Percentiles rank a stretch among this genome's conserved stretches.
phyloP scores from a whole-genome alignment of 345 rosid species.

The Eucalyptus tenuipes region DNA sequence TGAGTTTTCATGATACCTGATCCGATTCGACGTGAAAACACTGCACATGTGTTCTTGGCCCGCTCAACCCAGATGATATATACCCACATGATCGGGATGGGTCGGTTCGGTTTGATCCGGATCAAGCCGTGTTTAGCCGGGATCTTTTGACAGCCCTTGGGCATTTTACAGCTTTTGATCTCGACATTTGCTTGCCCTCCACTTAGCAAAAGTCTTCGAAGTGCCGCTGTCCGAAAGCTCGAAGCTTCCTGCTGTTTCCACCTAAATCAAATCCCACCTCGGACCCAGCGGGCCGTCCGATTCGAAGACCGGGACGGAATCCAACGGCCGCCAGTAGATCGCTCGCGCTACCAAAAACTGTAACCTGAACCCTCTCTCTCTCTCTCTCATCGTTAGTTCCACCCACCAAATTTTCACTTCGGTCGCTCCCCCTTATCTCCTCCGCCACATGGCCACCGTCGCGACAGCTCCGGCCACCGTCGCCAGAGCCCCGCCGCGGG shows the following conservation, averaged over 20 bases:
- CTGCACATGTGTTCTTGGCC: not conserved
- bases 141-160: not conserved
- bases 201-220: not conserved
- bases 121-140: not conserved
- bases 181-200: not conserved
- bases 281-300: not conserved
- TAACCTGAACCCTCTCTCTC: not conserved
- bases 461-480: slow-evolving; percentile 45
- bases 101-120: not conserved
- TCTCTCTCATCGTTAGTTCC: not conserved
- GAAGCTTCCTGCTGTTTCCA: not conserved
- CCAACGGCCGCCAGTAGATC: not conserved
- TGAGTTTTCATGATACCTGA: too few relatives aligned
- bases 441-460: slow-evolving; percentile 50
- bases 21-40: too few relatives aligned
- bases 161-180: not conserved
- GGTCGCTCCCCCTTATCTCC: not conserved
- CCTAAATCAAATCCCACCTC: not conserved
- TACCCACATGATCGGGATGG: not conserved
- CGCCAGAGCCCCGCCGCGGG: slow-evolving; percentile 14
- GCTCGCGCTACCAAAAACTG: not conserved
- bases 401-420: not conserved
- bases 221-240: not conserved
- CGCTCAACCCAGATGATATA: not conserved
- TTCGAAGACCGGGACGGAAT: not conserved